Evolutionary conservation across 306 rosid genomes (phyloP).

Genomic region (Quercus bicolor): DNA sequence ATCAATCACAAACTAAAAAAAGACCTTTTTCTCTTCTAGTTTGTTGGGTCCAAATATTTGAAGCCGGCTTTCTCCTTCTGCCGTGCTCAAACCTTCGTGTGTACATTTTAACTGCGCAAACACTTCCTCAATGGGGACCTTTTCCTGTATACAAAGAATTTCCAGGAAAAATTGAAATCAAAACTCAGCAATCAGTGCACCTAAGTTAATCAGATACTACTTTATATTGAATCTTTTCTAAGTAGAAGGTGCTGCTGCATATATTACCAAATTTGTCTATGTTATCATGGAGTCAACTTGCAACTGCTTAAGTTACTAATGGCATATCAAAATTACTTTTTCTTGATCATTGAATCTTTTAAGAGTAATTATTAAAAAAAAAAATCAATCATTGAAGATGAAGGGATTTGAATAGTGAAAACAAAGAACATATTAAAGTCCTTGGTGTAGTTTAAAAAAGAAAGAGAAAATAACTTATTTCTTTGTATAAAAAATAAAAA

Average conservation of each 20-base stretch:
- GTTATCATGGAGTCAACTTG: not conserved
- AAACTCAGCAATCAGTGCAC: not conserved
- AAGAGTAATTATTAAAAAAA: too few relatives aligned
- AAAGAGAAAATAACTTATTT: too few relatives aligned
- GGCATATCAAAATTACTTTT: not conserved
- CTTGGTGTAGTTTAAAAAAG: too few relatives aligned
- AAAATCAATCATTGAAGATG: too few relatives aligned
- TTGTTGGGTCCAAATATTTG: conserved; percentile 95
- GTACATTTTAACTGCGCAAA: conserved; percentile 85
- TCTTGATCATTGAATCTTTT: not conserved
- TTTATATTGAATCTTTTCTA: not conserved
- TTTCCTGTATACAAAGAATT: conserved; percentile 54
- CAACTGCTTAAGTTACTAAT: not conserved
- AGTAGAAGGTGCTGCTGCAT: not conserved
- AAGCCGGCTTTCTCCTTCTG: conserved; percentile 83
- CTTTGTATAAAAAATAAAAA: too few relatives aligned
- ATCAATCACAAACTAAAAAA: not conserved
- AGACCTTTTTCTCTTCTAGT: conserved; percentile 92
- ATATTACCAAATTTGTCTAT: not conserved
- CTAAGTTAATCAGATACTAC: not conserved
- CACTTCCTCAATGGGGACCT: conserved; percentile 90
- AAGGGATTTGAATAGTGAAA: too few relatives aligned
- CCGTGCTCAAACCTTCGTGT: conserved; percentile 62
- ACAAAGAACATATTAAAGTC: too few relatives aligned
- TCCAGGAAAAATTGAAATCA: conserved; percentile 7